Conservation (phyloP, 169 alveolate genomes). For the Plasmodium inui region DNA sequence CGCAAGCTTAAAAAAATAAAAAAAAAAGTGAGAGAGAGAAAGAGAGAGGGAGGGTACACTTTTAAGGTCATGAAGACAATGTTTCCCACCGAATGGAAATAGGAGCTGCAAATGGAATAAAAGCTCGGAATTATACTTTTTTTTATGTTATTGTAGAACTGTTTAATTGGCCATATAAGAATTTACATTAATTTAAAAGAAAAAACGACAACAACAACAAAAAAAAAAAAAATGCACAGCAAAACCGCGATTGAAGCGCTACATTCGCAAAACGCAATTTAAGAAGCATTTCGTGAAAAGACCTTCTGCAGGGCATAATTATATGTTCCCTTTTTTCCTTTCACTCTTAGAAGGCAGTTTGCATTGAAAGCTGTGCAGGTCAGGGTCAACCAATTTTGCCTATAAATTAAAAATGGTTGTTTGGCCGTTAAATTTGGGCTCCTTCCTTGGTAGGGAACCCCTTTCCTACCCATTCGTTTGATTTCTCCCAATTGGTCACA, state of each 20-base stretch:
- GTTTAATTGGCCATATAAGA: slow-evolving; percentile 7
- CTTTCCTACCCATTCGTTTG: neutral
- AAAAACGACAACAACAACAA: neutral
- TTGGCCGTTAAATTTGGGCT: neutral
- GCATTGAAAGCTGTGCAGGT: neutral
- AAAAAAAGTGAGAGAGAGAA: slow-evolving; percentile 9
- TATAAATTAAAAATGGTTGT: neutral
- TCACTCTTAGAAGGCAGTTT: neutral
- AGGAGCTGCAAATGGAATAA: neutral
- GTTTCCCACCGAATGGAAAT: neutral
- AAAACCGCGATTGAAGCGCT: neutral
- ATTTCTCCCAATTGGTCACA: neutral
- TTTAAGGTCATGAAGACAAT: neutral
- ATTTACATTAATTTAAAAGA: neutral
- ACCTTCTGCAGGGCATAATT: neutral
- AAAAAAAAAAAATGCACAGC: neutral
- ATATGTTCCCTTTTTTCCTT: neutral
- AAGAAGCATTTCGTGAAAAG: neutral
- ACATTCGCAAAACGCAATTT: neutral
- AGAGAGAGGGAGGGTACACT: neutral
- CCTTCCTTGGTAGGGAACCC: neutral
- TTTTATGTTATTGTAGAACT: slow-evolving; percentile 6
- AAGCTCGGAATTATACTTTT: neutral
- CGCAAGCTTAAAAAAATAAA: slow-evolving; percentile 17
- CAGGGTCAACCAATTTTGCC: neutral